Conservation (phyloP, 2,329 filamentous ascomycete genomes). For the Ophiocordyceps robertsii region DNA sequence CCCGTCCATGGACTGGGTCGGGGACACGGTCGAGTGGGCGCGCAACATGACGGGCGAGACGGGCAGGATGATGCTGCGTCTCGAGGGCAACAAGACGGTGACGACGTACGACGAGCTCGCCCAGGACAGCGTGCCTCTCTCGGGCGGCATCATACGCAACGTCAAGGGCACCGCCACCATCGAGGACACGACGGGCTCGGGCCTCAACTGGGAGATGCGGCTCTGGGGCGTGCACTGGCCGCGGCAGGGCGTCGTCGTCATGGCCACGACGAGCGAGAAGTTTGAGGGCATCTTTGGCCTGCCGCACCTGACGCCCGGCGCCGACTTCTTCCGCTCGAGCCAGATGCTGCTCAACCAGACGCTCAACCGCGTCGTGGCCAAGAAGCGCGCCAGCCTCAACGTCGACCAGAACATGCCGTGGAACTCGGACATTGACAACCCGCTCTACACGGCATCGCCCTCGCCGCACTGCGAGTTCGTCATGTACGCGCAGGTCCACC, state of each 20-base stretch:
- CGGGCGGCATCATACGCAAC: constrained; percentile 48
- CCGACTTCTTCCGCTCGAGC: constrained; percentile 43
- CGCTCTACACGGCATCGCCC: constrained; percentile 42
- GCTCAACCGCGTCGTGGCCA: constrained; percentile 51
- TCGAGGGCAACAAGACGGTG: constrained; percentile 42
- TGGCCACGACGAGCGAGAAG: constrained; percentile 88
- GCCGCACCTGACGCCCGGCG: constrained; percentile 60
- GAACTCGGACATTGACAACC: constrained; percentile 54
- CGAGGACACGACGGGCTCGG: constrained; percentile 52
- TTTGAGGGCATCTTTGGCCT: constrained; percentile 84
- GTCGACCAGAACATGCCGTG: constrained; percentile 57
- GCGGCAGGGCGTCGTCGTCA: constrained; percentile 61
- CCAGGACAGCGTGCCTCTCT: constrained; percentile 17
- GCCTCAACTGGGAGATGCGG: constrained; percentile 66
- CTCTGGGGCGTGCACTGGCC: constrained; percentile 81
- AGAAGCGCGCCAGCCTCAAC: constrained; percentile 42
- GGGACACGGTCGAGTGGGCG: constrained; percentile 46
- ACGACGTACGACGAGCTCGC: constrained; percentile 27
- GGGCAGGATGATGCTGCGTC: constrained; percentile 55
- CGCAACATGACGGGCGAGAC: constrained; percentile 67
- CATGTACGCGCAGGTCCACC: constrained; percentile 68
- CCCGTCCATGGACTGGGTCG: constrained; percentile 52
- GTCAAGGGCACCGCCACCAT: constrained; percentile 58
- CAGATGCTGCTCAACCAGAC: constrained; percentile 59
- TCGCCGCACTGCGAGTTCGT: constrained; percentile 78